Conservation (phyloP, 805 yeast genomes). For the Myxozyma lipomycoides region DNA sequence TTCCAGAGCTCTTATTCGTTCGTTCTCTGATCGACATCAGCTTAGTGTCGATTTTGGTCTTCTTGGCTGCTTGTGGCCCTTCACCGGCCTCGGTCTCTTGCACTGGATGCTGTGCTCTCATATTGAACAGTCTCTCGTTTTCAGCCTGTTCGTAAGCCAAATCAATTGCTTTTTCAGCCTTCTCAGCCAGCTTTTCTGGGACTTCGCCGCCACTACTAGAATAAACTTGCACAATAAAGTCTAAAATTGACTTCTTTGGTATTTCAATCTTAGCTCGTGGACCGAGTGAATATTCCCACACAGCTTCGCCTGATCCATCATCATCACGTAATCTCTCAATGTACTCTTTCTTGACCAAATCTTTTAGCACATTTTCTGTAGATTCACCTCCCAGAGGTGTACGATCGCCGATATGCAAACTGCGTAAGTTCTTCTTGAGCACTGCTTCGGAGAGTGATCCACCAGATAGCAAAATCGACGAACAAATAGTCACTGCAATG, state of each 20-base stretch:
- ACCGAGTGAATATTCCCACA: slow-evolving; percentile 19
- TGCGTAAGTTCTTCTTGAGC: slow-evolving; percentile 15
- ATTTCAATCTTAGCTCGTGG: slow-evolving; percentile 23
- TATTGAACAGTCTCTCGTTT: not conserved
- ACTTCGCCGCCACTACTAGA: slow-evolving; percentile 6
- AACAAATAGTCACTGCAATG: slow-evolving; percentile 12
- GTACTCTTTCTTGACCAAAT: slow-evolving; percentile 17
- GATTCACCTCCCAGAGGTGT: slow-evolving; percentile 20
- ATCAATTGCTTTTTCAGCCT: slow-evolving; percentile 10
- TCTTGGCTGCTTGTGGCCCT: not conserved
- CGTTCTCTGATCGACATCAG: not conserved
- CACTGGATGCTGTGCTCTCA: not conserved
- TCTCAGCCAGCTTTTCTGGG: slow-evolving; percentile 9
- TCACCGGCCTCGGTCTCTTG: too few relatives aligned
- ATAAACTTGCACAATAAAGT: slow-evolving; percentile 13
- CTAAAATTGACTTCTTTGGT: slow-evolving; percentile 11
- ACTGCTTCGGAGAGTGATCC: slow-evolving; percentile 11
- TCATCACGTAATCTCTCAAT: slow-evolving; percentile 22
- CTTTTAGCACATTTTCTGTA: slow-evolving; percentile 11
- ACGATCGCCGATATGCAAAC: slow-evolving; percentile 6
- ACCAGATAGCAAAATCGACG: slow-evolving; percentile 13
- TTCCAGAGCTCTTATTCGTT: not conserved
- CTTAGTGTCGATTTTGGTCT: not conserved
- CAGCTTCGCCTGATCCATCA: slow-evolving; percentile 12
- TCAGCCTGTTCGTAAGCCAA: slow-evolving; percentile 4